A percentile compares a stretch with the other conserved stretches of the same genome.
Evolutionary conservation across 495 filamentous ascomycete species (phyloP).

Genomic region (Xylaria nigripes): DNA sequence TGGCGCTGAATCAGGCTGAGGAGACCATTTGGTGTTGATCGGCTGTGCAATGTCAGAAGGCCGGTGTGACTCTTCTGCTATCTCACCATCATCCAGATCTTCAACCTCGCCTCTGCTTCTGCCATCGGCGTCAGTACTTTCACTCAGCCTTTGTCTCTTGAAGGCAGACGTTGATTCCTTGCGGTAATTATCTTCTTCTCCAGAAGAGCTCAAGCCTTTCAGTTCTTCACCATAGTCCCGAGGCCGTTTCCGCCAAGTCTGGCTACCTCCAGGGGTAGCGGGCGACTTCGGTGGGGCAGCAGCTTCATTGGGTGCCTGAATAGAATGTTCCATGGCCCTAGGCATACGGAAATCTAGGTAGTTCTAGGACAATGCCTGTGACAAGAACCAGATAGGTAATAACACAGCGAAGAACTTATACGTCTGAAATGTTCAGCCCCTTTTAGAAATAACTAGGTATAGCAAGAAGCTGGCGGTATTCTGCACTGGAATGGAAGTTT

Average conservation of each 20-base stretch:
- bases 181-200: constrained; percentile 12
- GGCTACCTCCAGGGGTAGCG: neutral
- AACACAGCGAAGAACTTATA: no score
- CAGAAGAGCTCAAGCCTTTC: constrained; percentile 18
- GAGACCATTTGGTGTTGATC: neutral
- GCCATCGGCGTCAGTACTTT: neutral
- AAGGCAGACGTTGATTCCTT: neutral
- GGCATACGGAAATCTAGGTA: neutral
- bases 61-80: constrained; percentile 25
- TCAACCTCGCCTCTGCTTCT: constrained; percentile 8
- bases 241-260: constrained; percentile 12
- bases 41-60: constrained; percentile 1
- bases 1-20: neutral
- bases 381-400: neutral
- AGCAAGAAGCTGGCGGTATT: no score
- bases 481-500: no score
- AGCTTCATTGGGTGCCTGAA: neutral
- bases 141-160: constrained; percentile 20
- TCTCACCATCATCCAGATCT: constrained; percentile 30
- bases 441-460: no score
- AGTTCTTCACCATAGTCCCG: constrained; percentile 20
- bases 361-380: neutral
- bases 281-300: neutral
- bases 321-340: constrained; percentile 5
- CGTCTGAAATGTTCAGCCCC: no score